phyloP scores from a whole-genome alignment of 805 yeast genomes.

The Lachancea cidri region DNA sequence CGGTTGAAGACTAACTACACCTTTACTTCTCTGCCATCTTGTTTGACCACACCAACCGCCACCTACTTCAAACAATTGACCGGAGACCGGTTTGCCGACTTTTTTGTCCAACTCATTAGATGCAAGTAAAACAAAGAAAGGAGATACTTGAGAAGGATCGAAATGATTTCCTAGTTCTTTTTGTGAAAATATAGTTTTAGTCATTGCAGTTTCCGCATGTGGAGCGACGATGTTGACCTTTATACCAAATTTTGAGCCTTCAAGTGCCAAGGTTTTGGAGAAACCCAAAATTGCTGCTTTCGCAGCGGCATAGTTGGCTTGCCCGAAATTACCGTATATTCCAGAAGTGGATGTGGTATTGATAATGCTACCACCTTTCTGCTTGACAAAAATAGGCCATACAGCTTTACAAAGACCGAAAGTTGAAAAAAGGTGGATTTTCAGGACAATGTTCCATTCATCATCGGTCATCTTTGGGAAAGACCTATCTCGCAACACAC shows the following conservation, averaged over 20 bases:
- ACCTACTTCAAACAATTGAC: conserved; percentile 86
- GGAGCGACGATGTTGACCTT: conserved; percentile 86
- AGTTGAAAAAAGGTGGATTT: conserved; percentile 80
- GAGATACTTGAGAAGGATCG: conserved; percentile 87
- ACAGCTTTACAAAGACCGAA: conserved; percentile 79
- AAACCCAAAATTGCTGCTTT: conserved; percentile 85
- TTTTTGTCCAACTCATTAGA: conserved; percentile 56
- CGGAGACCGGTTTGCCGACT: conserved; percentile 45
- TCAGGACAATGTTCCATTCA: conserved; percentile 77
- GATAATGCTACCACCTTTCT: conserved; percentile 74
- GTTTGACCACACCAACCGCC: conserved; percentile 96
- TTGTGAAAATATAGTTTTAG: conserved; percentile 75
- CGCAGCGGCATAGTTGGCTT: conserved; percentile 92
- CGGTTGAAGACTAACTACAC: conserved; percentile 54
- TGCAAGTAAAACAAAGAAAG: conserved; percentile 74
- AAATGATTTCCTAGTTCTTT: conserved; percentile 70
- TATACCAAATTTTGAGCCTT: conserved; percentile 77
- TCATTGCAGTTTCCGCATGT: conserved; percentile 98
- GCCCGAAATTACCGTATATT: conserved; percentile 96
- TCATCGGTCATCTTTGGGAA: conserved; percentile 76
- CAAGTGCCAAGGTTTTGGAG: conserved; percentile 81
- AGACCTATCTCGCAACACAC: conserved; percentile 85
- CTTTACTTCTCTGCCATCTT: conserved; percentile 91
- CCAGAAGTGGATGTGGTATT: conserved; percentile 96
- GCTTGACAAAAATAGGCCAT: conserved; percentile 83